Conservation (phyloP, 257 asterid genomes). For the Salvia rosmarinus region DNA sequence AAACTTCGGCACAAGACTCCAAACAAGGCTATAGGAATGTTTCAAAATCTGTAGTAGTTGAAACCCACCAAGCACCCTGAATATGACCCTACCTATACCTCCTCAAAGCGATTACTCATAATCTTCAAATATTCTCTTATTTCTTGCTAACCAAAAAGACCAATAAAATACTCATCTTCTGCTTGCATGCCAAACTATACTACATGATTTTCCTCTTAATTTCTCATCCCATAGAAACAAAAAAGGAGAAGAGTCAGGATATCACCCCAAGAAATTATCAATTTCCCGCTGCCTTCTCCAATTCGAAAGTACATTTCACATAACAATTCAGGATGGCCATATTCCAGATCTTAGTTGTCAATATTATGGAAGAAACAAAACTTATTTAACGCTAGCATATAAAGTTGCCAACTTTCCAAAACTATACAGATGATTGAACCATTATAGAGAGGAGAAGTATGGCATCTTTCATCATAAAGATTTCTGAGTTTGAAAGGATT, state of each 20-base stretch:
- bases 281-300: not conserved
- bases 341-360: not conserved
- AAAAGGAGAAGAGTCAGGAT: not conserved
- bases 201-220: conserved; percentile 9
- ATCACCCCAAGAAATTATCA: no score
- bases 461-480: not conserved
- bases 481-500: not conserved
- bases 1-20: not conserved
- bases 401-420: conserved; percentile 5
- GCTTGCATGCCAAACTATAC: not conserved
- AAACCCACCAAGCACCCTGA: not conserved
- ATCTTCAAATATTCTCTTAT: not conserved
- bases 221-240: not conserved
- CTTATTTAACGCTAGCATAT: not conserved
- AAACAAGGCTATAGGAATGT: not conserved
- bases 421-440: not conserved
- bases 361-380: not conserved
- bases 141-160: not conserved
- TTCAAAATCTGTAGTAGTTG: not conserved
- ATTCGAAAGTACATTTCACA: not conserved
- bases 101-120: not conserved
- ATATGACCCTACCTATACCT: not conserved
- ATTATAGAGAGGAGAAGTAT: not conserved
- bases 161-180: not conserved
- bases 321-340: conserved; percentile 7